Evolutionary conservation across 1,284 basidiomycete species (phyloP).

Genomic region (Xerocomus nothofagi): DNA sequence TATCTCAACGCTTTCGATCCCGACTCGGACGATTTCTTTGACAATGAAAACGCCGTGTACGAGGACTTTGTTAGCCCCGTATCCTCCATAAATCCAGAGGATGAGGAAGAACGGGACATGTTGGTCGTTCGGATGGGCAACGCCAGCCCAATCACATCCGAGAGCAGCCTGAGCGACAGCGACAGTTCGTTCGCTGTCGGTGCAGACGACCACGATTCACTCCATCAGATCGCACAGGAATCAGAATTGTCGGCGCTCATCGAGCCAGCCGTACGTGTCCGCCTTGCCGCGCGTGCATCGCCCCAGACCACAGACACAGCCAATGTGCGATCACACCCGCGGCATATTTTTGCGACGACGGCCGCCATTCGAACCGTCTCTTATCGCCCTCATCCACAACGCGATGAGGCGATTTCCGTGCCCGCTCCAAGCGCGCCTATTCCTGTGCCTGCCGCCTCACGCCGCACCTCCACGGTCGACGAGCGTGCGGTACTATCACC

Average conservation of each 20-base stretch:
- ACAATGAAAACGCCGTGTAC: constrained; percentile 55
- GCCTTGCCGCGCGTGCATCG: constrained; percentile 18
- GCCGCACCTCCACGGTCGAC: constrained; percentile 21
- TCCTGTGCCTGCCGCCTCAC: constrained; percentile 28
- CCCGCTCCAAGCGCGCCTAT: constrained; percentile 33
- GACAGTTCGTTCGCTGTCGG: constrained; percentile 45
- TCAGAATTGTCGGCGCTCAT: constrained; percentile 5
- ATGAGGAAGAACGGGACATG: constrained; percentile 28
- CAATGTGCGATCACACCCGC: not conserved
- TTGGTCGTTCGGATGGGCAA: constrained; percentile 30
- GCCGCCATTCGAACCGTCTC: not conserved
- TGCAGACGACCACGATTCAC: constrained; percentile 40
- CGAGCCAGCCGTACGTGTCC: constrained; percentile 28
- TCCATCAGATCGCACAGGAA: constrained; percentile 22
- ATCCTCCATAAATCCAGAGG: constrained; percentile 12
- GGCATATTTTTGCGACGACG: not conserved
- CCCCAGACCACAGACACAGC: constrained; percentile 1
- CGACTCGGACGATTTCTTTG: constrained; percentile 77
- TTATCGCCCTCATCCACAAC: constrained; percentile 3
- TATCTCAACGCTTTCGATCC: constrained; percentile 70
- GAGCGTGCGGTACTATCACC: constrained; percentile 21
- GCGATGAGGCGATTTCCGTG: constrained; percentile 7
- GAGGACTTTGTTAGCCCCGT: constrained; percentile 60
- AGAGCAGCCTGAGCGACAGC: constrained; percentile 39
- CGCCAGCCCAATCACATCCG: constrained; percentile 33